Evolutionary conservation across 129 eudicot species (phyloP), one percentile per base, ranked within the genome.

Genomic region (Arctium lappa): DNA sequence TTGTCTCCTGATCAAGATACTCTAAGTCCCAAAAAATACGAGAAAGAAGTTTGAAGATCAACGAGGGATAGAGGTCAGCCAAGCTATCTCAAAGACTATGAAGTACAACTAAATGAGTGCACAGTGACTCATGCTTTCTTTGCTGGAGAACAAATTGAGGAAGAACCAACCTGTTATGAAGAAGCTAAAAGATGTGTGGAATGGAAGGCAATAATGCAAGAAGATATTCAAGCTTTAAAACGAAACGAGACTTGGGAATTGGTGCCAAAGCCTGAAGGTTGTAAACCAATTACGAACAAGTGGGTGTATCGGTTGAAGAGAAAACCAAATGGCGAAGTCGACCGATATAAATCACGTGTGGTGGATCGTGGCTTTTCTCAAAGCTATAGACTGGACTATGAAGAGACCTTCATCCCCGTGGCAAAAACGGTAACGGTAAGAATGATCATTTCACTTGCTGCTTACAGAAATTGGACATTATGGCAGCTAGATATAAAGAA

Each of bases 391-490:
- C 1, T 78, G n/a, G 73, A 78, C 7, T 78, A 78, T 62, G 78
- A 74, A 53, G 37, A 40, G 8, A 74, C 63, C 1, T 74, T 74
- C n/a, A 74, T 8, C 48, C 63, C 37, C 31, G 48, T 78, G 4
- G 73, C 73, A 78, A 53, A 78, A 27, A 62, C 8, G 73, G 81
- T 56, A 2, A 78, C 33, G 5, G 8, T 62, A 8, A 63, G 73
- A 63, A 4, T n/a, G 3, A 36, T 77, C 16, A 42, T 77, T 15
- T 77, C 81, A 6, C 81, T 60, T 46, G 81, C 60, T 16, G 81
- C 73, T 16, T 10, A 31, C 29, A 78, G 34, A 2, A n/a, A 13
- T 3, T 78, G 32, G 73, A 77, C 62, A 7, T 2, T 36, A 5
- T 34, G 72, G 34, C 56, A 62, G 13, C 27, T 33, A 2, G 31